Conservation (phyloP, 2,329 filamentous ascomycete species). For the Emericellopsis cladophorae region DNA sequence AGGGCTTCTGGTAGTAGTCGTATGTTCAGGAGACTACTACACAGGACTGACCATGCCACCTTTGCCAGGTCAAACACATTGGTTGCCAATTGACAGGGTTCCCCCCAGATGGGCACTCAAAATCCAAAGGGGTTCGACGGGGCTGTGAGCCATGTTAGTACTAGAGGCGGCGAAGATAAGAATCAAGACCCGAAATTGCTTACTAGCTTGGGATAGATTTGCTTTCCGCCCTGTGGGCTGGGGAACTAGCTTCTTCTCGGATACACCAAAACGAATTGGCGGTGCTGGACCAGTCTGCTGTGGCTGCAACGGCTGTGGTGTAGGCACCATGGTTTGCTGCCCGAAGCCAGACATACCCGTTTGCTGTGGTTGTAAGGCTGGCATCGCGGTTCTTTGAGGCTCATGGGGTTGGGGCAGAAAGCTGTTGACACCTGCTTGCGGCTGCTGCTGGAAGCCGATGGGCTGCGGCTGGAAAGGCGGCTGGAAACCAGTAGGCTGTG, state of each 20-base stretch:
- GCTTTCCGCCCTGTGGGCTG: slow-evolving; percentile 84
- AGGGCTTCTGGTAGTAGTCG: too few relatives aligned
- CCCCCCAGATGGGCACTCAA: slow-evolving; percentile 8
- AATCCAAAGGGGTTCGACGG: slow-evolving; percentile 43
- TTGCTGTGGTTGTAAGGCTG: slow-evolving; percentile 32
- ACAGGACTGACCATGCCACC: too few relatives aligned
- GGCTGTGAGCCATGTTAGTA: slow-evolving; percentile 19
- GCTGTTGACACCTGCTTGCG: slow-evolving; percentile 36
- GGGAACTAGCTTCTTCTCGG: slow-evolving; percentile 64
- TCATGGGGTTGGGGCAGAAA: slow-evolving; percentile 47
- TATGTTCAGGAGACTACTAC: too few relatives aligned
- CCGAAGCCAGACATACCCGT: slow-evolving; percentile 39
- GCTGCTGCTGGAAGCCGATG: slow-evolving; percentile 28
- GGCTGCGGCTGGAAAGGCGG: slow-evolving; percentile 31
- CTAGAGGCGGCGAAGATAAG: neutral
- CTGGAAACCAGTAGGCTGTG: slow-evolving; percentile 53
- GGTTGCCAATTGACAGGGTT: too few relatives aligned
- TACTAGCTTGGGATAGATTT: slow-evolving; percentile 91
- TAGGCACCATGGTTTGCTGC: slow-evolving; percentile 20
- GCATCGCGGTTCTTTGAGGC: slow-evolving; percentile 44
- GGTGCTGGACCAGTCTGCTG: slow-evolving; percentile 58
- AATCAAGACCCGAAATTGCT: slow-evolving; percentile 31
- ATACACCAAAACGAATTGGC: slow-evolving; percentile 77
- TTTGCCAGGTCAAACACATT: too few relatives aligned
- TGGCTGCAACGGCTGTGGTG: slow-evolving; percentile 27